Evolutionary conservation across 2,329 filamentous ascomycete genomes (phyloP), one percentile per base, ranked within the genome.

Genomic region (Moelleriella libera): DNA sequence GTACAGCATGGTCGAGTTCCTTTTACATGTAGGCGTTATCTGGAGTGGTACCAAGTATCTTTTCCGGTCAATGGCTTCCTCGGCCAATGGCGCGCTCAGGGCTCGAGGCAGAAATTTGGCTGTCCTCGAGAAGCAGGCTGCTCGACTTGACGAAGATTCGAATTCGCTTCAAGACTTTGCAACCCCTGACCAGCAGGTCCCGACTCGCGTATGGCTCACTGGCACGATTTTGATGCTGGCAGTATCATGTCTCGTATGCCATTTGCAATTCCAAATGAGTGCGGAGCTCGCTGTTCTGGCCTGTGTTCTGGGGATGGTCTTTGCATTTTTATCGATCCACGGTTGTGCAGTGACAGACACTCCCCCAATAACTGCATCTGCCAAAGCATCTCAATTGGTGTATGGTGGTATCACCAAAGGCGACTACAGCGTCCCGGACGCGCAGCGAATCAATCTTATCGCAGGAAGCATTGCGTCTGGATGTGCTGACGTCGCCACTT

Each of bases 381-480:
- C 79, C 53, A 85, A 84, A 63, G 80, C 80, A 5, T 81, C 78
- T 2, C 81, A 84, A 65, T 75, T 84, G 48, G 71, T 85, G 47
- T 78, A 82, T 44, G 80, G 80, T 53, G 80, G 75, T 45, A 78
- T 79, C 31, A 83, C 80, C 37, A 70, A 72, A 52, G 67, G 74
- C 49, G 64, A 71, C 52, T 75, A 72, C 61, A 55, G 62, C 1
- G 53, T 74, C 48, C 54, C 63, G 6, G 61, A 74, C 12, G 77
- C 80, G 1, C 81, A 83, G 63, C 68, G 70, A 45, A 71, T 84
- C 63, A 85, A 85, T 66, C 63, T 84, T 31, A 71, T 82, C 32
- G 80, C 80, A 41, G 80, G 80, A 52, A 68, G 68, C 55, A 67
- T 78, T 41, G 74, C 75, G 6, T 71, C 71, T 0, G 74, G 74